These are phyloP conservation scores for Galium porrigens DNA, from an alignment of 305 asterid genomes.

Conservation along the genomic window DNA sequence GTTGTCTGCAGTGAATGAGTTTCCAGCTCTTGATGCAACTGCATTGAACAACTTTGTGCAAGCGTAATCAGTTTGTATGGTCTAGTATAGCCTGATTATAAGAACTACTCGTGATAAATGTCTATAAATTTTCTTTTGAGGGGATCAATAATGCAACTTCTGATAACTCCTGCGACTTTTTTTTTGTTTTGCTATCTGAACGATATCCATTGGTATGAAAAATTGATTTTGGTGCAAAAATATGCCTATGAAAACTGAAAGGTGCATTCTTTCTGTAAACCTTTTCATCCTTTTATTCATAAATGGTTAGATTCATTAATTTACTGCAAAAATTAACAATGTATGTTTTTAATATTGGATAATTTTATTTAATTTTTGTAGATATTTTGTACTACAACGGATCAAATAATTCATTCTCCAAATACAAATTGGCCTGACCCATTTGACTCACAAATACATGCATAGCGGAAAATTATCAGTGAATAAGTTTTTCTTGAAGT, in stretches of 20 bases:
- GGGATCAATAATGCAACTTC: constrained; percentile 1
- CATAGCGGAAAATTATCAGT: background rate
- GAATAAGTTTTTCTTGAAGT: background rate
- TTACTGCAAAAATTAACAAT: too few relatives aligned
- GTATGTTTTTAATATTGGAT: too few relatives aligned
- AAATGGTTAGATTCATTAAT: too few relatives aligned
- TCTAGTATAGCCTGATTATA: background rate
- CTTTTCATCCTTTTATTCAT: too few relatives aligned
- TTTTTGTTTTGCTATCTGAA: background rate
- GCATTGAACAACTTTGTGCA: constrained; percentile 57
- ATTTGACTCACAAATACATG: too few relatives aligned
- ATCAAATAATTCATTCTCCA: too few relatives aligned
- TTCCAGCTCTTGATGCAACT: constrained; percentile 62
- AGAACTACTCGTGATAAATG: background rate
- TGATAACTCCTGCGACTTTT: background rate
- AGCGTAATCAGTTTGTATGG: constrained; percentile 16
- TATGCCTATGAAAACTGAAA: too few relatives aligned
- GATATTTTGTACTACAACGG: too few relatives aligned
- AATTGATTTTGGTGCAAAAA: background rate
- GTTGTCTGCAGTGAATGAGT: constrained; percentile 42
- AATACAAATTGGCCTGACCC: too few relatives aligned
- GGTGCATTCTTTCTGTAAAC: background rate
- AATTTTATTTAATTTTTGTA: too few relatives aligned
- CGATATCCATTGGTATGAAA: background rate
- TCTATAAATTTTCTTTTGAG: background rate